Evolutionary conservation across 148 eudicot species (phyloP), one percentile per base, ranked within the genome.

Genomic region (Limonium bicolor): DNA sequence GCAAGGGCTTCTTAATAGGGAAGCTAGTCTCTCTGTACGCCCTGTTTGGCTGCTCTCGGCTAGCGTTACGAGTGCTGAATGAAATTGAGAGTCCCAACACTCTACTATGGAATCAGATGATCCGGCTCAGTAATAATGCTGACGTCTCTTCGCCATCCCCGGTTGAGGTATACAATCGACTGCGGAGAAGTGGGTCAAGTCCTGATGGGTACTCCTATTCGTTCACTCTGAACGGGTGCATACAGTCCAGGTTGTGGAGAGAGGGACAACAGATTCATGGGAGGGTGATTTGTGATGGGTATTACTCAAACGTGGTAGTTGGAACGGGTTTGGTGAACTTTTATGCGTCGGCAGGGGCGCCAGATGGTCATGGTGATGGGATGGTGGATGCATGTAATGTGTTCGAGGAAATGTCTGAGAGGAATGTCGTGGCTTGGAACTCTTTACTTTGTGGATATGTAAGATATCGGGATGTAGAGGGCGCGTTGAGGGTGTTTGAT

Each of bases 211-310:
- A 69, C 30, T 71, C 75, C 5, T 82, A 45, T 65, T 69, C 68
- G 14, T 64, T 29, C 24, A 63, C 67, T 3, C 9, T 74, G 19
- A 71, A 51, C 17, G 64, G 55, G 34, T 78, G 82, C 53, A 67
- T 55, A 12, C 49, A 62, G 38, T 55, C 54, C 20, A 55, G 52
- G 50, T 32, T 67, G 63, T 33, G 64, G 29, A 48, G 47, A 27
- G 79, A 71, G 31, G 94, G 94, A 1, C 47, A 64, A 16, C 76
- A 74, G 54, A 29, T 82, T 24, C 94, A 82, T 30, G 82, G 75
- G 58, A 62, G 68, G 22, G 75, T 78, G 27, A 20, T 82, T 31
- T 23, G 46, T 33, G 46, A 51, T 41, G 82, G 94, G 62, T 69
- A 72, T 55, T 34, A 50, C 18, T 50, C 56, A 17, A 70, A 78